Evolutionary conservation across 371 early-diverging fungal genomes (phyloP), one percentile per base, ranked within the genome.

Genomic region (Mucor sp.): DNA sequence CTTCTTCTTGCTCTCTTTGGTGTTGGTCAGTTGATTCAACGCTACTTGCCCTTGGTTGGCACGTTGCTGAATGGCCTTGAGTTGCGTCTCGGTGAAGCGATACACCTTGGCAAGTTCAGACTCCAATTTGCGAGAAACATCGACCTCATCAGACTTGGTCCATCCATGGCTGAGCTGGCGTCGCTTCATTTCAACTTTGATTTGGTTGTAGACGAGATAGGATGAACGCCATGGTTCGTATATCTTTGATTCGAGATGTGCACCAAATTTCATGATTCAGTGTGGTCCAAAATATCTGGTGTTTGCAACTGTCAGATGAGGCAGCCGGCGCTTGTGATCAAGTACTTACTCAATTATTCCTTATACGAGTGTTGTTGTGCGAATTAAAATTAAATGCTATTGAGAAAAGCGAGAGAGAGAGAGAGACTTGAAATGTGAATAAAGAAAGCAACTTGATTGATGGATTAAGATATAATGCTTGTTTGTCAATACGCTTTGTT

Each of bases 101-200:
- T 89, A 87, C 44, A 93, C 95, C 85, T 94, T 95, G 66, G 88
- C 89, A 30, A 97, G 85, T 72, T 97, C 97, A n/a, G 86, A 77
- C 48, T 90, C 90, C 15, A 95, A 72, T 25, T 79, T 68, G 56
- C 86, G 83, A 25, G 89, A 80, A 78, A 95, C 95, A 44, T 90
- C 88, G 4, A 76, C 73, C 71, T 96, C 96, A 58, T 92, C 91
- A 14, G 72, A 75, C 17, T 81, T 82, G n/a, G 84, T 82, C 78
- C 90, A 91, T 17, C 67, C 74, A 17, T 71, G 69, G 23, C 72
- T 69, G 25, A 76, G 27, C 48, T 79, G 80, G 9, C 76, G 72
- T 33, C 63, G 66, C 58, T 83, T 80, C 50, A 83, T 50, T 37
- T 79, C 75, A 6, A 66, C 17, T 57, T 78, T 79, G 5, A 83